phyloP scores from a whole-genome alignment of 2,329 filamentous ascomycete genomes.

The Aspergillus melleus region DNA sequence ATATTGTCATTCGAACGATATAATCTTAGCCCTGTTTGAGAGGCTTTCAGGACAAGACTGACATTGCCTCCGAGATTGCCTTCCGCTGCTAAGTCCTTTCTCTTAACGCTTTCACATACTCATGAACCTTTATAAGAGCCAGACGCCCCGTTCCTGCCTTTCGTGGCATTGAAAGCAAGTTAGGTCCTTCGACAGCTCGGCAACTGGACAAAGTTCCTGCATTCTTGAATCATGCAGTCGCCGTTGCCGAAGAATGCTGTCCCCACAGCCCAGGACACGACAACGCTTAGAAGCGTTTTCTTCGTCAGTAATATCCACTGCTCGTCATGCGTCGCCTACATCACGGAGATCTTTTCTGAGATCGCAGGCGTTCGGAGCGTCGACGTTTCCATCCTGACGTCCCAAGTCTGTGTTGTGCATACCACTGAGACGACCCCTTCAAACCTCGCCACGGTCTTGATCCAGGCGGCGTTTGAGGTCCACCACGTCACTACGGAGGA shows the following conservation, averaged over 20 bases:
- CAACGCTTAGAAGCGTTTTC: conserved; percentile 32
- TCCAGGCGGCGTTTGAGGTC: conserved; percentile 50
- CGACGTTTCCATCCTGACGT: conserved; percentile 45
- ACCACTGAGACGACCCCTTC: conserved; percentile 28
- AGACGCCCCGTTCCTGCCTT: no score
- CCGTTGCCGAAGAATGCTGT: conserved; percentile 7
- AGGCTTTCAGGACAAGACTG: no score
- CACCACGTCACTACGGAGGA: conserved; percentile 45
- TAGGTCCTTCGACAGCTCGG: not conserved
- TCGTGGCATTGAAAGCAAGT: not conserved
- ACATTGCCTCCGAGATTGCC: no score
- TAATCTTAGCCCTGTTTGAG: no score
- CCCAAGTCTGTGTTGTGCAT: conserved; percentile 46
- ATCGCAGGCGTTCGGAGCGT: conserved; percentile 36
- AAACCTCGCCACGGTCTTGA: conserved; percentile 39
- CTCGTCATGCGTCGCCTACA: conserved; percentile 48
- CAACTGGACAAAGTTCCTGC: not conserved
- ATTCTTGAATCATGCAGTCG: conserved; percentile 15
- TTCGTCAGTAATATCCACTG: conserved; percentile 52
- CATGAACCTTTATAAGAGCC: not conserved
- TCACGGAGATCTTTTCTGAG: conserved; percentile 44
- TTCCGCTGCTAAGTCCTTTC: no score
- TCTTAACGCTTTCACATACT: not conserved
- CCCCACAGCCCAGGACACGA: conserved; percentile 13
- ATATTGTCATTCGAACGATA: no score